Percentiles rank a stretch among this genome's conserved stretches.
Evolutionary conservation across 2,329 filamentous ascomycete species (phyloP).

Genomic region (Saccharata proteae): DNA sequence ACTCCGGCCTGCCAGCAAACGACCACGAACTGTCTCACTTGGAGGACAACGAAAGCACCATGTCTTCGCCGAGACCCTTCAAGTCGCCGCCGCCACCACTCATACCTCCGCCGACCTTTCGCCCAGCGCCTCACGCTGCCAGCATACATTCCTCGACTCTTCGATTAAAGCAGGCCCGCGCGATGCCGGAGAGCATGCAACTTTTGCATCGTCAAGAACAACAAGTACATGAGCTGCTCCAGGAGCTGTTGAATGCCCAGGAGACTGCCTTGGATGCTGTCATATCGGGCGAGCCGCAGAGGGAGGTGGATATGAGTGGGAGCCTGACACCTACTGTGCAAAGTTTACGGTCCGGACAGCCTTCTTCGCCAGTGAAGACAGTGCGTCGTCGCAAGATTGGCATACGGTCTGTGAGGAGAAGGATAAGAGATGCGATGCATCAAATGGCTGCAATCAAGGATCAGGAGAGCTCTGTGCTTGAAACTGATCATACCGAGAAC

Average conservation of each 20-base stretch:
- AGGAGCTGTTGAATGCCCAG: conserved; percentile 48
- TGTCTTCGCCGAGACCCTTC: background rate
- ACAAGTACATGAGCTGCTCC: conserved; percentile 45
- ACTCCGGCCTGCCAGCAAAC: too few species aligned
- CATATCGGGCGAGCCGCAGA: conserved; percentile 18
- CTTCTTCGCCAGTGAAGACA: conserved; percentile 40
- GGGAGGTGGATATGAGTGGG: conserved; percentile 29
- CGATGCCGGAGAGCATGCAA: conserved; percentile 30
- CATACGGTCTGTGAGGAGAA: conserved; percentile 50
- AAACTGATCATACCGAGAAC: conserved; percentile 43
- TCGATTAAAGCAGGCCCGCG: conserved; percentile 7
- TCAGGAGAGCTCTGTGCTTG: conserved; percentile 53
- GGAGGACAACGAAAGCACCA: conserved; percentile 1
- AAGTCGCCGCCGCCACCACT: conserved; percentile 1
- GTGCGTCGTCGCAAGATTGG: conserved; percentile 43
- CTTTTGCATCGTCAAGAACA: conserved; percentile 40
- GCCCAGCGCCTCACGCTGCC: conserved; percentile 10
- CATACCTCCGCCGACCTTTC: conserved; percentile 8
- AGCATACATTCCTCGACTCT: conserved; percentile 10
- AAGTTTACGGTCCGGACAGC: conserved; percentile 23
- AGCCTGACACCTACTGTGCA: conserved; percentile 37
- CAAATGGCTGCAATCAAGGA: conserved; percentile 54
- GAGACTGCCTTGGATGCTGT: conserved; percentile 44
- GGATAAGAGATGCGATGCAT: conserved; percentile 50
- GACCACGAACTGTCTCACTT: too few species aligned